These are phyloP conservation scores for Pythium aquatile DNA, from an alignment of 352 stramenopile genomes.

Conservation along the genomic window DNA sequence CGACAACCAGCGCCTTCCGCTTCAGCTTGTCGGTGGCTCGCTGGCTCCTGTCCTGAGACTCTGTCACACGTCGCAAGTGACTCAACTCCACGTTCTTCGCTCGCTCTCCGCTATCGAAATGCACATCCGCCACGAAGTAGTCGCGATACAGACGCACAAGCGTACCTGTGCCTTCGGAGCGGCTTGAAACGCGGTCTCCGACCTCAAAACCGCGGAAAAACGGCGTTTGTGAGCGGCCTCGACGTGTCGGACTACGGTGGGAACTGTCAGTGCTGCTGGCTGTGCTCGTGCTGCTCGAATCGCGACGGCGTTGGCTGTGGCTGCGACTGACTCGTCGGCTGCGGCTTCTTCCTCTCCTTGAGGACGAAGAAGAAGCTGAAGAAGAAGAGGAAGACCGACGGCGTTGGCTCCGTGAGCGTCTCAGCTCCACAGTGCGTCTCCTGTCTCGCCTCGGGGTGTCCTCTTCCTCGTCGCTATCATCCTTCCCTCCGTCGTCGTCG, in stretches of 20 bases:
- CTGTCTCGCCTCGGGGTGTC: neutral
- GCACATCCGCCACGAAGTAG: slow-evolving; percentile 69
- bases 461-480: slow-evolving; percentile 1
- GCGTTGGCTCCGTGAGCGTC: neutral
- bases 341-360: neutral
- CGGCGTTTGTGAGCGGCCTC: neutral
- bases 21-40: neutral
- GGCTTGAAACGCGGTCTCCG: slow-evolving; percentile 49
- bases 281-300: slow-evolving; percentile 13
- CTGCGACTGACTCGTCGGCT: neutral
- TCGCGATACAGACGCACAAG: slow-evolving; percentile 60
- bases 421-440: slow-evolving; percentile 1
- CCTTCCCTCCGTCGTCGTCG: neutral
- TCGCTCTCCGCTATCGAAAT: slow-evolving; percentile 58
- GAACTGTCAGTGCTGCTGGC: slow-evolving; percentile 11
- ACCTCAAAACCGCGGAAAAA: slow-evolving; percentile 37
- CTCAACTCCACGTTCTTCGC: slow-evolving; percentile 61
- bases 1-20: slow-evolving; percentile 19
- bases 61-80: slow-evolving; percentile 29
- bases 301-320: neutral
- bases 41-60: slow-evolving; percentile 1
- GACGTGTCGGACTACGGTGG: slow-evolving; percentile 3
- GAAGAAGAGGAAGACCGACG: slow-evolving; percentile 6
- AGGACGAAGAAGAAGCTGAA: slow-evolving; percentile 10
- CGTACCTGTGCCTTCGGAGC: slow-evolving; percentile 39